phyloP scores from a whole-genome alignment of 108 stramenopile genomes.

The Asterionellopsis glacialis region DNA sequence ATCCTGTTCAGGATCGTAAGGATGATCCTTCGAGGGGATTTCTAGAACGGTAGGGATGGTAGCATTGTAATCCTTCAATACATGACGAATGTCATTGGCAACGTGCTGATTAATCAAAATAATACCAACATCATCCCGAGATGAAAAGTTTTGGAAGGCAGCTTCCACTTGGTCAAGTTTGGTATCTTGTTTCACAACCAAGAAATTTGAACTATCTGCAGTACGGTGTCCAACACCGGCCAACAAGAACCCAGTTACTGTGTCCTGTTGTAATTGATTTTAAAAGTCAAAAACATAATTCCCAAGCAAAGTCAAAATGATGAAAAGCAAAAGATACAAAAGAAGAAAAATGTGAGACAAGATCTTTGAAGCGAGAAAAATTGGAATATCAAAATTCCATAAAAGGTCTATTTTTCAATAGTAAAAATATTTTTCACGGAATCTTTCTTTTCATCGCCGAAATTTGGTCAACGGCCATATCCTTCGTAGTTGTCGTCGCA shows the following conservation, averaged over 20 bases:
- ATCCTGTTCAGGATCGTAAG: slow-evolving; percentile 98
- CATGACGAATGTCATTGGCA: slow-evolving; percentile 94
- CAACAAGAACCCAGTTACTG: slow-evolving; percentile 96
- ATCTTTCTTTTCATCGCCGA: background rate
- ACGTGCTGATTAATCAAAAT: slow-evolving; percentile 98
- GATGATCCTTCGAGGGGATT: slow-evolving; percentile 96
- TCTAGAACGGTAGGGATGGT: slow-evolving; percentile 98
- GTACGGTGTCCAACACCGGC: slow-evolving; percentile 97
- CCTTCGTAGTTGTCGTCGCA: background rate
- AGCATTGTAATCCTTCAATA: slow-evolving; percentile 92
- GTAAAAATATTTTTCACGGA: background rate
- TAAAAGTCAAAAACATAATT: background rate
- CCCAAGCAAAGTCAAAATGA: background rate
- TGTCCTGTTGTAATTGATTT: slow-evolving; percentile 68
- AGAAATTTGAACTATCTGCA: slow-evolving; percentile 91
- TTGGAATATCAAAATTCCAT: background rate
- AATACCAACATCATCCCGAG: slow-evolving; percentile 92
- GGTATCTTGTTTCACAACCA: slow-evolving; percentile 91
- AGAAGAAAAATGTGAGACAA: background rate
- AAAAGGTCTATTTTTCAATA: background rate
- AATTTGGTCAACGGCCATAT: background rate
- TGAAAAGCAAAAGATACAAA: background rate
- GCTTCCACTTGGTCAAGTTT: slow-evolving; percentile 69
- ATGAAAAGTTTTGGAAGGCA: slow-evolving; percentile 73
- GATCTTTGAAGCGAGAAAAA: background rate